Evolutionary conservation across 768 basidiomycete genomes (phyloP).

Genomic region (Collybiopsis luxurians): DNA sequence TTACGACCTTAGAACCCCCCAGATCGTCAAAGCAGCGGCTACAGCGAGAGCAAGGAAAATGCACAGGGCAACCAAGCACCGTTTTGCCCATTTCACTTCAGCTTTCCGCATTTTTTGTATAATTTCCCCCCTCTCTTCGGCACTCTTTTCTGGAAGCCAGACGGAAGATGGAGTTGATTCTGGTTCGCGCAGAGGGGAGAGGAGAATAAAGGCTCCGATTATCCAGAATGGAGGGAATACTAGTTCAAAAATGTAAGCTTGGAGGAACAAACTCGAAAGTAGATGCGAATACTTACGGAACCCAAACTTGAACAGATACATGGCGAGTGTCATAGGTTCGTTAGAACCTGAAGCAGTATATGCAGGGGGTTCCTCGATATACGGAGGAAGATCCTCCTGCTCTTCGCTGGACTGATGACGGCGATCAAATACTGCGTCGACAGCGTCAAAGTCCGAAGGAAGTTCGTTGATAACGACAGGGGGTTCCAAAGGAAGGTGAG

Average conservation of each 20-base stretch:
- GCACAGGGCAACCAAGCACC: conserved; percentile 1
- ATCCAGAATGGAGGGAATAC: conserved; percentile 53
- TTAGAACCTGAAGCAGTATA: conserved; percentile 2
- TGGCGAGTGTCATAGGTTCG: conserved; percentile 6
- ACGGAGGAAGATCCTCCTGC: conserved; percentile 1
- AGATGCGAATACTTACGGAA: conserved; percentile 35
- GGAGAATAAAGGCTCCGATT: conserved; percentile 35
- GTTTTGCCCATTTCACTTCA: conserved; percentile 6
- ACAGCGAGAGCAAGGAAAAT: background rate
- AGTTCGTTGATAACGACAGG: background rate
- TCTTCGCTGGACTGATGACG: background rate
- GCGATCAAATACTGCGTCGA: background rate
- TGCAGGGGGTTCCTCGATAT: conserved; percentile 7
- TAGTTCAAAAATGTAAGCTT: conserved; percentile 13
- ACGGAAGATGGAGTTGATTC: conserved; percentile 12
- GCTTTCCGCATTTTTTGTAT: conserved; percentile 20
- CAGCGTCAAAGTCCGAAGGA: background rate
- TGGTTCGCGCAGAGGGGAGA: conserved; percentile 38
- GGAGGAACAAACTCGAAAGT: background rate
- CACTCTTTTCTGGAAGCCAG: conserved; percentile 30
- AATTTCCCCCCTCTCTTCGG: conserved; percentile 24
- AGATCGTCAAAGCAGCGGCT: background rate
- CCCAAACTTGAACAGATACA: conserved; percentile 46
- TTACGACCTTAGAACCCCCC: conserved; percentile 2
- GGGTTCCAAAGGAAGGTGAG: background rate